These are phyloP conservation scores for Rhypophila decipiens DNA, from an alignment of 495 filamentous ascomycete species.

Conservation along the genomic window DNA sequence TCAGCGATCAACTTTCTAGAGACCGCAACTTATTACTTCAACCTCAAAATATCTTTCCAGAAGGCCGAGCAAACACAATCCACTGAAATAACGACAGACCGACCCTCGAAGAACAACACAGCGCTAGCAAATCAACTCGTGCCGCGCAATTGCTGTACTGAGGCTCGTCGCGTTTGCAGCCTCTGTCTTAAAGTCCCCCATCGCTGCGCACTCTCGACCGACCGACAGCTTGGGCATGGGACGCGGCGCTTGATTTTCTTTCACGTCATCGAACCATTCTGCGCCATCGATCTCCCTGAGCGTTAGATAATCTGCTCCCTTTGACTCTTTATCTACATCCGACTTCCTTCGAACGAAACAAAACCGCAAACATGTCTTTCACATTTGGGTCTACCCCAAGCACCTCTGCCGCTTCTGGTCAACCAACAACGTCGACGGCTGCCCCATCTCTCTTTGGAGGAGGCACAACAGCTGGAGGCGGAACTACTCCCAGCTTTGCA, in stretches of 20 bases:
- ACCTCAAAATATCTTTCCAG: too few relatives aligned
- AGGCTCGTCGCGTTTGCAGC: not conserved
- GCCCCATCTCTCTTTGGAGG: slow-evolving; percentile 35
- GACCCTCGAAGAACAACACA: not conserved
- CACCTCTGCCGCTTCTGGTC: slow-evolving; percentile 29
- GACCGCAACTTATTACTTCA: too few relatives aligned
- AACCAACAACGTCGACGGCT: slow-evolving; percentile 31
- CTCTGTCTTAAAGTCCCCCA: not conserved
- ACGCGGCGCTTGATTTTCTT: slow-evolving; percentile 1
- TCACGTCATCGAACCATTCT: slow-evolving; percentile 1
- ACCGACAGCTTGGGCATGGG: slow-evolving; percentile 1
- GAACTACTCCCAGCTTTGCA: slow-evolving; percentile 19
- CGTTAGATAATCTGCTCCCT: too few relatives aligned
- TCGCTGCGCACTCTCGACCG: not conserved
- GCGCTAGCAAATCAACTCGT: not conserved
- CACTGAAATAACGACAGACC: too few relatives aligned
- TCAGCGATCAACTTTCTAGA: slow-evolving; percentile 5
- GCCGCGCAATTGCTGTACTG: not conserved
- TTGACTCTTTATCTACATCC: too few relatives aligned
- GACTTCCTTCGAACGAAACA: too few relatives aligned
- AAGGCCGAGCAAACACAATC: too few relatives aligned
- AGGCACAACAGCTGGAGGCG: slow-evolving; percentile 7
- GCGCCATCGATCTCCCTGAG: too few relatives aligned
- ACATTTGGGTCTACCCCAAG: slow-evolving; percentile 32
- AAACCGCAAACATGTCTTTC: slow-evolving; percentile 22